Conservation (phyloP, 768 basidiomycete species). For the Rubroboletus satanas region DNA sequence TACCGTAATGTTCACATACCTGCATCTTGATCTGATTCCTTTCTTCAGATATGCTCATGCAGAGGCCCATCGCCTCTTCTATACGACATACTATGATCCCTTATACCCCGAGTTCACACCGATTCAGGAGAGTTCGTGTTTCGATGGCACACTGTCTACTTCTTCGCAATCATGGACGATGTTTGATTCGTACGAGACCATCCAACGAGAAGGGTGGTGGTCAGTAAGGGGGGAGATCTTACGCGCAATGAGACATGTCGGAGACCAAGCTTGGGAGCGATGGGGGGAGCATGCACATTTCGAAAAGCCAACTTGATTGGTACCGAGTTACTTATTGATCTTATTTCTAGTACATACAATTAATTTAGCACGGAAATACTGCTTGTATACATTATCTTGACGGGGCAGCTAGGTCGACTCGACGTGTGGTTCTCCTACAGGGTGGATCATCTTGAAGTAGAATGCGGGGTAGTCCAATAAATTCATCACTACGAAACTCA, state of each 20-base stretch:
- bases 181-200: conserved; percentile 34
- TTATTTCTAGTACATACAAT: conserved; percentile 14
- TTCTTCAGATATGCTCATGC: conserved; percentile 42
- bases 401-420: too few species aligned
- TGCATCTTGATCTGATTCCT: conserved; percentile 6
- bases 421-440: too few species aligned
- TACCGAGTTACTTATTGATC: conserved; percentile 17
- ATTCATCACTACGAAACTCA: background rate
- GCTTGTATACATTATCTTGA: conserved; percentile 12
- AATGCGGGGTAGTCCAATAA: background rate
- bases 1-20: conserved; percentile 28
- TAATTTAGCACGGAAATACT: conserved; percentile 13
- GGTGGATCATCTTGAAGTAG: too few species aligned
- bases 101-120: conserved; percentile 70
- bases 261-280: conserved; percentile 41
- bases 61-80: conserved; percentile 53
- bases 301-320: conserved; percentile 30
- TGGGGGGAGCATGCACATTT: conserved; percentile 35
- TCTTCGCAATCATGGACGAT: conserved; percentile 38
- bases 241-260: conserved; percentile 37
- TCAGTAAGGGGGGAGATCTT: conserved; percentile 37
- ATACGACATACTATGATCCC: conserved; percentile 76
- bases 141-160: conserved; percentile 32
- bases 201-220: conserved; percentile 41
- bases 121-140: conserved; percentile 31